Evolutionary conservation across 176 grass and related monocot genomes (phyloP).

Genomic region (Musa beccarii): DNA sequence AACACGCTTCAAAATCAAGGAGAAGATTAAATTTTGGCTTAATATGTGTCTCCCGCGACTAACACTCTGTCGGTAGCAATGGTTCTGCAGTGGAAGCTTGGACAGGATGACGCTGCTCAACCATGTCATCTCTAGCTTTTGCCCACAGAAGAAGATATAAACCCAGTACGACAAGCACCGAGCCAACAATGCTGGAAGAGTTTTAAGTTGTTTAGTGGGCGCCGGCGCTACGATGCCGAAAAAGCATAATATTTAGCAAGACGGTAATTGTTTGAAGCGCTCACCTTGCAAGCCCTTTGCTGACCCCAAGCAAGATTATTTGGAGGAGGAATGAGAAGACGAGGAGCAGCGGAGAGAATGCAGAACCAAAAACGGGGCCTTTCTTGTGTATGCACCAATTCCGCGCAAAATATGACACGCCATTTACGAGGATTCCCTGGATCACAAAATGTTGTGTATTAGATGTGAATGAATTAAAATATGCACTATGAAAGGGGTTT

Average conservation of each 20-base stretch:
- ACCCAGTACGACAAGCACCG: slow-evolving; percentile 14
- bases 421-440: slow-evolving; percentile 22
- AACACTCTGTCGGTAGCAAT: neutral
- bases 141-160: slow-evolving; percentile 33
- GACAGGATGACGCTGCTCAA: neutral
- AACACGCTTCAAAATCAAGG: no score
- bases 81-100: neutral
- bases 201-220: neutral
- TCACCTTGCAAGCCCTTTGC: slow-evolving; percentile 2
- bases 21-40: no score
- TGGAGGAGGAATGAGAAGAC: slow-evolving; percentile 29
- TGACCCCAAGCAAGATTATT: slow-evolving; percentile 12
- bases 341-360: slow-evolving; percentile 31
- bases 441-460: neutral
- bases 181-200: slow-evolving; percentile 18
- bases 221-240: no score
- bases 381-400: slow-evolving; percentile 32
- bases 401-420: slow-evolving; percentile 9
- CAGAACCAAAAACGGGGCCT: slow-evolving; percentile 27
- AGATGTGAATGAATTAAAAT: neutral
- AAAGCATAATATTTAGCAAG: neutral
- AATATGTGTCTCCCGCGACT: neutral
- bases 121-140: slow-evolving; percentile 28
- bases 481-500: no score
- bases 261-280: neutral